phyloP scores from a whole-genome alignment of 1,284 basidiomycete genomes.

The Leccinum ponderosum region DNA sequence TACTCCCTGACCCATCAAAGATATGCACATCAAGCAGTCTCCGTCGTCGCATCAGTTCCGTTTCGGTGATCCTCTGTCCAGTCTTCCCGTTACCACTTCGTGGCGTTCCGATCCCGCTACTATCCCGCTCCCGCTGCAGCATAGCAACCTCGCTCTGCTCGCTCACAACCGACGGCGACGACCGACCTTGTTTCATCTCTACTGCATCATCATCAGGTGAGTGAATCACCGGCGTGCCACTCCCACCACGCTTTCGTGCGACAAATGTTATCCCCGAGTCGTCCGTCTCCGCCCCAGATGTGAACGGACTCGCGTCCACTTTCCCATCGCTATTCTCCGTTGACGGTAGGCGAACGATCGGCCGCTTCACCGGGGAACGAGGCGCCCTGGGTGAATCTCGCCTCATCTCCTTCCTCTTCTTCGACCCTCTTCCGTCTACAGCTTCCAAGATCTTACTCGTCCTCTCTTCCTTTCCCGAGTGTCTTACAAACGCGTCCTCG shows the following conservation, averaged over 20 bases:
- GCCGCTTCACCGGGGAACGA: slow-evolving; percentile 26
- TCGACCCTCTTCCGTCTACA: slow-evolving; percentile 14
- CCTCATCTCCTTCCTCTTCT: slow-evolving; percentile 17
- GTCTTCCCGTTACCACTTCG: slow-evolving; percentile 44
- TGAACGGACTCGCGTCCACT: slow-evolving; percentile 31
- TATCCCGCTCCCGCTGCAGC: slow-evolving; percentile 24
- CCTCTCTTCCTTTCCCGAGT: slow-evolving; percentile 24
- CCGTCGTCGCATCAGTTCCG: slow-evolving; percentile 76
- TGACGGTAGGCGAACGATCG: background rate
- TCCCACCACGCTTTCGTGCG: slow-evolving; percentile 48
- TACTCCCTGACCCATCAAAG: slow-evolving; percentile 32
- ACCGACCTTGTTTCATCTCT: slow-evolving; percentile 27
- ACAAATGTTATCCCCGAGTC: slow-evolving; percentile 70
- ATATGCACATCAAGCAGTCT: slow-evolving; percentile 67
- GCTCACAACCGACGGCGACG: slow-evolving; percentile 8
- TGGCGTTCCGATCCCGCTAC: slow-evolving; percentile 31
- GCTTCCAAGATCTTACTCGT: slow-evolving; percentile 13
- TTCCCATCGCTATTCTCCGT: slow-evolving; percentile 8
- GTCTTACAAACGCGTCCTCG: slow-evolving; percentile 67
- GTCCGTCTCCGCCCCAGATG: slow-evolving; percentile 62
- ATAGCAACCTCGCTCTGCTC: slow-evolving; percentile 8
- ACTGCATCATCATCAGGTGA: slow-evolving; percentile 18
- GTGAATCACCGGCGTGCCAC: slow-evolving; percentile 23
- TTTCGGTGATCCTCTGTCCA: slow-evolving; percentile 71
- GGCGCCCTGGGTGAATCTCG: slow-evolving; percentile 22